Evolutionary conservation across 331 rosid genomes (phyloP).

Genomic region (Phaseolus coccineus): DNA sequence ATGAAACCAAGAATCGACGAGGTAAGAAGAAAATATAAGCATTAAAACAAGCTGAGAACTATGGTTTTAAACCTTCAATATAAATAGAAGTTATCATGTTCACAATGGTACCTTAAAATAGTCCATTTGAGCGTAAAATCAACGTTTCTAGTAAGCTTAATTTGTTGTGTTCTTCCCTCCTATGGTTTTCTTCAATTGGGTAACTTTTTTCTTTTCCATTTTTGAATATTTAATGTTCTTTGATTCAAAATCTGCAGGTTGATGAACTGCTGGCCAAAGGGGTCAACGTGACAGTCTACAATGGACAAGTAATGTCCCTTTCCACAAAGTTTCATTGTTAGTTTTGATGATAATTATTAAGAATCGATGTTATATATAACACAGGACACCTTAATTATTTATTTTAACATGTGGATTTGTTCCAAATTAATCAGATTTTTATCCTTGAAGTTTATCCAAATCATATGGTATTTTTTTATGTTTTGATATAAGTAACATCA

Average conservation of each 20-base stretch:
- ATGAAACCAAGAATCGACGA: conserved; percentile 90
- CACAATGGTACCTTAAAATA: neutral
- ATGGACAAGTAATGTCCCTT: conserved; percentile 74
- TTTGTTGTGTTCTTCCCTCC: no score
- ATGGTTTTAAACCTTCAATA: neutral
- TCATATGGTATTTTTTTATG: neutral
- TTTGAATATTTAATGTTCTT: conserved; percentile 19
- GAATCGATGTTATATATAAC: neutral
- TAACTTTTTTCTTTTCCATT: neutral
- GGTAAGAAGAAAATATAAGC: conserved; percentile 51
- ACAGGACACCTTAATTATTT: conserved; percentile 12
- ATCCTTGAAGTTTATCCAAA: conserved; percentile 1
- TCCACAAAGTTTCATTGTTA: neutral
- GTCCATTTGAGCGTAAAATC: neutral
- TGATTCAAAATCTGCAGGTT: conserved; percentile 55
- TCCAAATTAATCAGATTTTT: conserved; percentile 17
- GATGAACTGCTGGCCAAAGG: conserved; percentile 86
- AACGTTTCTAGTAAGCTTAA: neutral
- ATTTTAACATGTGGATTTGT: conserved; percentile 18
- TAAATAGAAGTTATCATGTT: neutral
- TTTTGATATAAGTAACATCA: conserved; percentile 8
- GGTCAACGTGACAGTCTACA: conserved; percentile 84
- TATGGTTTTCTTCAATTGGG: neutral
- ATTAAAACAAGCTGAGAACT: neutral
- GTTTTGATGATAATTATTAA: conserved; percentile 3